Conservation (phyloP, 371 early-diverging fungal genomes). For the Vairimorpha apis region DNA sequence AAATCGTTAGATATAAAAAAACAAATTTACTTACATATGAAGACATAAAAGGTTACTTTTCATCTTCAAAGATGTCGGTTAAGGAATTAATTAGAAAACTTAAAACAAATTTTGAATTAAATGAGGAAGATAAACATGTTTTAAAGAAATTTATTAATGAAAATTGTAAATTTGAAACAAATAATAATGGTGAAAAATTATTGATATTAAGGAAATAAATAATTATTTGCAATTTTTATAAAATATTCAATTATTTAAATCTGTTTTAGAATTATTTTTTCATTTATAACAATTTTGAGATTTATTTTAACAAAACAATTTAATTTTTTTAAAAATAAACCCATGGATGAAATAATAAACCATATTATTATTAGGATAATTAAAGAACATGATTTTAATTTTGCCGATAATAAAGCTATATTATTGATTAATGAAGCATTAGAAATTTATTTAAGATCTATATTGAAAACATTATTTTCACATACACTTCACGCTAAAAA, state of each 20-base stretch:
- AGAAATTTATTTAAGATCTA: conserved; percentile 8
- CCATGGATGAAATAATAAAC: conserved; percentile 7
- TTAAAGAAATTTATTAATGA: conserved; percentile 53
- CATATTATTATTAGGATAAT: background rate
- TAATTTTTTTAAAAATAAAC: no score
- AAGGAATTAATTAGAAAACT: conserved; percentile 45
- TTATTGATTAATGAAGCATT: conserved; percentile 17
- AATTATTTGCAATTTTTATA: no score
- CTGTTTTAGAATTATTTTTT: no score
- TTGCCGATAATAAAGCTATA: conserved; percentile 17
- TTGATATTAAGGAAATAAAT: conserved; percentile 47
- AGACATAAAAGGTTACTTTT: conserved; percentile 27
- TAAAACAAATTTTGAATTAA: conserved; percentile 39
- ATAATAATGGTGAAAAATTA: conserved; percentile 45
- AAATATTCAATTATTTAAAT: no score
- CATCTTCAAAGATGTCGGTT: conserved; percentile 14
- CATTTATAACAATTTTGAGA: no score
- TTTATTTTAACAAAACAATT: no score
- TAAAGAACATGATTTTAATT: conserved; percentile 29
- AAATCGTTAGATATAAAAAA: background rate
- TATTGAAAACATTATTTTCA: conserved; percentile 8
- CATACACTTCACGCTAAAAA: conserved; percentile 5
- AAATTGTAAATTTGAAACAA: conserved; percentile 39
- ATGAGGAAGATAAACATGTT: conserved; percentile 43
- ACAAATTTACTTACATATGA: conserved; percentile 26